Evolutionary conservation across 1,139 yeast species (phyloP).

Genomic region (Candida pseudoviswanathii): DNA sequence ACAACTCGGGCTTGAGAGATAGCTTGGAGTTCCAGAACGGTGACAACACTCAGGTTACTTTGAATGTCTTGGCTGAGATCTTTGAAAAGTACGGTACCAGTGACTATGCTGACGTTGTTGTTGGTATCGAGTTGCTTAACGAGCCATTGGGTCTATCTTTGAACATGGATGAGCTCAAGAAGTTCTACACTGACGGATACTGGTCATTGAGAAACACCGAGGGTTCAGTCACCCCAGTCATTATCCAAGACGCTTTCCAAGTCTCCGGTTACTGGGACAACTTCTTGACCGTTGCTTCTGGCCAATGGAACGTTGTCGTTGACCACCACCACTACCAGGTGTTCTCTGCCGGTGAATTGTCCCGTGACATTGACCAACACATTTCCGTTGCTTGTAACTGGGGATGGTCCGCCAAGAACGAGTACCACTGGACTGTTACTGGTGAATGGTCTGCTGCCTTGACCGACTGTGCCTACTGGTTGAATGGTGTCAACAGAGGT

Average conservation of each 20-base stretch:
- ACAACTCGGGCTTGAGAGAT: conserved; percentile 89
- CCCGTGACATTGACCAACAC: conserved; percentile 60
- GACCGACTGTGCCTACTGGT: conserved; percentile 68
- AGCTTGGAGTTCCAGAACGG: conserved; percentile 56
- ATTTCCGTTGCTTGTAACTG: conserved; percentile 61
- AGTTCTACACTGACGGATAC: conserved; percentile 62
- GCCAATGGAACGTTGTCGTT: conserved; percentile 66
- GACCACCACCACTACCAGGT: conserved; percentile 96
- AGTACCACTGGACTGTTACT: conserved; percentile 67
- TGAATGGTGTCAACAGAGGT: conserved; percentile 63
- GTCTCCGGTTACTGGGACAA: conserved; percentile 63
- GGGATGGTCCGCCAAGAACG: conserved; percentile 54
- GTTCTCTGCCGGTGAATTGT: conserved; percentile 64
- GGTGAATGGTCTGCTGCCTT: conserved; percentile 71
- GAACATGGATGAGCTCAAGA: conserved; percentile 58
- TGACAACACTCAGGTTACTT: conserved; percentile 52
- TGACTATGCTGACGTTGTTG: conserved; percentile 68
- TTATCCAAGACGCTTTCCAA: conserved; percentile 78
- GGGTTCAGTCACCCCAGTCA: conserved; percentile 53
- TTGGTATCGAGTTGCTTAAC: conserved; percentile 83
- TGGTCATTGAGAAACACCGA: conserved; percentile 42
- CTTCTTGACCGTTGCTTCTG: conserved; percentile 37
- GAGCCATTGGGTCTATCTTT: conserved; percentile 83
- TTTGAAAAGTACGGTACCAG: conserved; percentile 65
- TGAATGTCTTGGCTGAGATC: conserved; percentile 49